Evolutionary conservation across 2,329 filamentous ascomycete species (phyloP).

Genomic region (Penicillium sp.): DNA sequence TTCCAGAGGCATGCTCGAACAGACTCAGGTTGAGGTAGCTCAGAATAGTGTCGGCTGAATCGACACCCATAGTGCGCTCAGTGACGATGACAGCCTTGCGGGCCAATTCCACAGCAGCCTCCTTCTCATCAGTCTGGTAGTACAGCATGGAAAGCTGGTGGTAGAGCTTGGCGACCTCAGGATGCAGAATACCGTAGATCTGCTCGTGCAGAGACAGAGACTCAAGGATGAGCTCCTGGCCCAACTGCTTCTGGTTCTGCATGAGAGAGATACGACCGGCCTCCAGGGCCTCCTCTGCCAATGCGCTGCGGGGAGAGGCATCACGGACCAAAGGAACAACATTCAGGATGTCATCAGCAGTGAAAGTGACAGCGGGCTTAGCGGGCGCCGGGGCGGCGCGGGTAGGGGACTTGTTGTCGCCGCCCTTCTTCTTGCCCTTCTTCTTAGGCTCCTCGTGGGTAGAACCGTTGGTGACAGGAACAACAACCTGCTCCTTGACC

Average conservation of each 20-base stretch:
- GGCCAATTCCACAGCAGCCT: constrained; percentile 88
- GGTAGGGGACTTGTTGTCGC: constrained; percentile 50
- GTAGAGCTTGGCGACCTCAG: constrained; percentile 93
- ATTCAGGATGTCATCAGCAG: constrained; percentile 82
- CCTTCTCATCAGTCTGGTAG: constrained; percentile 97
- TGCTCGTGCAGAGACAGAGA: constrained; percentile 95
- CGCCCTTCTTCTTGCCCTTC: constrained; percentile 59
- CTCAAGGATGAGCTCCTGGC: constrained; percentile 93
- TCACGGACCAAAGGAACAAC: constrained; percentile 95
- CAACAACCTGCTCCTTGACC: constrained; percentile 35
- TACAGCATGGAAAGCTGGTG: constrained; percentile 94
- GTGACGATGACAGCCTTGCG: constrained; percentile 96
- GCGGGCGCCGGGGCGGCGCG: constrained; percentile 43
- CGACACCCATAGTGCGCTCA: constrained; percentile 88
- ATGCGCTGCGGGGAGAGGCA: constrained; percentile 80
- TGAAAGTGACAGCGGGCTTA: constrained; percentile 64
- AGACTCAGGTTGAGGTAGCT: constrained; percentile 95
- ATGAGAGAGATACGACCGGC: constrained; percentile 94
- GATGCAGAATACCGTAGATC: constrained; percentile 96
- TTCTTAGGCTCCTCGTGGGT: constrained; percentile 47
- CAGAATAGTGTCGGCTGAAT: constrained; percentile 89
- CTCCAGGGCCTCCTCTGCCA: constrained; percentile 94
- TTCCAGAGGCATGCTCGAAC: constrained; percentile 88
- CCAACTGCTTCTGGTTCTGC: constrained; percentile 91
- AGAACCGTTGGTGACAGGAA: constrained; percentile 38